A percentile compares a stretch with the other conserved stretches of the same genome.
Evolutionary conservation across 1,139 yeast species (phyloP).

Genomic region (Magnusiomyces fungicola): DNA sequence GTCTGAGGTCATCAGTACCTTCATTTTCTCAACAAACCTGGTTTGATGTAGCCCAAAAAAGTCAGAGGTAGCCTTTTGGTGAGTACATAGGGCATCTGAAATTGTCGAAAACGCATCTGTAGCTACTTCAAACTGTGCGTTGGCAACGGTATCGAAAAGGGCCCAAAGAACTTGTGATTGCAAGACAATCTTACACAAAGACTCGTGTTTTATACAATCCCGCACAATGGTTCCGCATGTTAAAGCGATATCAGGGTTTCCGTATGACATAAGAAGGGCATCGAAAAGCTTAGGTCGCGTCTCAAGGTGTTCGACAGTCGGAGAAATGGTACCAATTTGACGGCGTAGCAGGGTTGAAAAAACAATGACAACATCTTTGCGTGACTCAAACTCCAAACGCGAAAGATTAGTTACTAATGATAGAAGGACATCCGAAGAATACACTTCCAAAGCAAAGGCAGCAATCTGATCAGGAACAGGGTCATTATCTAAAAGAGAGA

Average conservation of each 20-base stretch:
- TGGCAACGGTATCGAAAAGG: slow-evolving; percentile 61
- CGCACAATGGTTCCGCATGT: slow-evolving; percentile 74
- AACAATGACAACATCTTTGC: slow-evolving; percentile 71
- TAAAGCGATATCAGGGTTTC: slow-evolving; percentile 61
- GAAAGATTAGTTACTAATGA: slow-evolving; percentile 51
- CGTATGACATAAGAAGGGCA: slow-evolving; percentile 61
- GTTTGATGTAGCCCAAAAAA: slow-evolving; percentile 45
- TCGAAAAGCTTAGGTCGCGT: slow-evolving; percentile 59
- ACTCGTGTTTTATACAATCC: slow-evolving; percentile 79
- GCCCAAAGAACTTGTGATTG: slow-evolving; percentile 64
- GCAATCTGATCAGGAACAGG: slow-evolving; percentile 76
- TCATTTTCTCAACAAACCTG: slow-evolving; percentile 53
- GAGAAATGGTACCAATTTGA: slow-evolving; percentile 60
- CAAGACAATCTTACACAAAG: slow-evolving; percentile 52
- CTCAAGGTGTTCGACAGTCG: slow-evolving; percentile 79
- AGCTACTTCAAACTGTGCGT: slow-evolving; percentile 16
- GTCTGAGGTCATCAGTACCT: slow-evolving; percentile 60
- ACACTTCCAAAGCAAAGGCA: slow-evolving; percentile 60
- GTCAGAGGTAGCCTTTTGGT: slow-evolving; percentile 51
- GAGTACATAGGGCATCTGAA: slow-evolving; percentile 63
- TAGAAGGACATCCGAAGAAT: slow-evolving; percentile 61
- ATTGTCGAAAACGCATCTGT: slow-evolving; percentile 48
- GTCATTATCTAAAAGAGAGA: slow-evolving; percentile 36
- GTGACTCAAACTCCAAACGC: slow-evolving; percentile 75
- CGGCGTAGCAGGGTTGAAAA: slow-evolving; percentile 75